These are phyloP conservation scores for Musa schizocarpa DNA, from an alignment of 176 grass and related monocot species.

Conservation along the genomic window DNA sequence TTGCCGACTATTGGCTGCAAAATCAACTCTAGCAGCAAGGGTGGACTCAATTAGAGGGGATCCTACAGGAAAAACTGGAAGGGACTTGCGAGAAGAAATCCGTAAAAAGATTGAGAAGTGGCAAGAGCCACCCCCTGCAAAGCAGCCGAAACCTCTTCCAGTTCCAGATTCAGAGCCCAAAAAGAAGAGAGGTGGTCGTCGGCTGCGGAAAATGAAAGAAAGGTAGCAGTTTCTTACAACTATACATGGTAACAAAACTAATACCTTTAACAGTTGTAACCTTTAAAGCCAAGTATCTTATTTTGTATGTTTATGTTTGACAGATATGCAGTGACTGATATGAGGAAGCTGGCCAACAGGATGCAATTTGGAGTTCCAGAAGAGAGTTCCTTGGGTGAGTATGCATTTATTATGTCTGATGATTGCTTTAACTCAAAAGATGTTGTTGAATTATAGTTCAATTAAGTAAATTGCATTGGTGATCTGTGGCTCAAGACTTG, in stretches of 20 bases:
- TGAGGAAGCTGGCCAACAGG: constrained; percentile 82
- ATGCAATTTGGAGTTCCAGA: constrained; percentile 85
- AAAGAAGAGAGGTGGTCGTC: constrained; percentile 65
- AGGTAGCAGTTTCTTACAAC: constrained; percentile 28
- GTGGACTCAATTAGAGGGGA: constrained; percentile 80
- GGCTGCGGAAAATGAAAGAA: constrained; percentile 88
- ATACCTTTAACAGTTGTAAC: not conserved
- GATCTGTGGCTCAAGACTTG: not conserved
- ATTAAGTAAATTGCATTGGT: not conserved
- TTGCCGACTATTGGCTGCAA: constrained; percentile 60
- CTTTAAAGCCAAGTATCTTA: constrained; percentile 7
- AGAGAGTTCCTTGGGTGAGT: constrained; percentile 86
- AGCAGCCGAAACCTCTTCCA: constrained; percentile 77
- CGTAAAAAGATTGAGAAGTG: constrained; percentile 86
- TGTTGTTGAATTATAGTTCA: not conserved
- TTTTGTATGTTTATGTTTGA: constrained; percentile 14
- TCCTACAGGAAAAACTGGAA: constrained; percentile 72
- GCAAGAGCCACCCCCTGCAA: constrained; percentile 85
- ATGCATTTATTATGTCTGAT: not conserved
- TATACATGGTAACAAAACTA: not conserved
- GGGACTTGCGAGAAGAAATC: constrained; percentile 65
- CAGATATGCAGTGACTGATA: constrained; percentile 81
- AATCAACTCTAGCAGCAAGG: constrained; percentile 68
- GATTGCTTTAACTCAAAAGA: not conserved
- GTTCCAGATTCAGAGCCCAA: constrained; percentile 79